phyloP scores from a whole-genome alignment of 2,329 filamentous ascomycete genomes.

The Parascedosporium putredinis region DNA sequence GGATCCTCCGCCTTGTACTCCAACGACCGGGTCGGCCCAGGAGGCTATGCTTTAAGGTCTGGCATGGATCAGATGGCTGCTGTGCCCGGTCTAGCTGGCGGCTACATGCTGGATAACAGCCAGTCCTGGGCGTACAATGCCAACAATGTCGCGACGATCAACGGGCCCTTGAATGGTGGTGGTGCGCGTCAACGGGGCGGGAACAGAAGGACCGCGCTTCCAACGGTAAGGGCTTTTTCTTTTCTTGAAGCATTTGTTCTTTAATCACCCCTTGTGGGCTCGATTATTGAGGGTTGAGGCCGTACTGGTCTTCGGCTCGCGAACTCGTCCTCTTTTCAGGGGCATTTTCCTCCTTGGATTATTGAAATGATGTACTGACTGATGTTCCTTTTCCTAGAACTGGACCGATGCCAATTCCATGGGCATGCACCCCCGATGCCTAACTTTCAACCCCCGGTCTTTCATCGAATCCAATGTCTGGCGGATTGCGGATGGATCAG shows the following conservation, averaged over 20 bases:
- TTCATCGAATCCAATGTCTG: slow-evolving; percentile 25
- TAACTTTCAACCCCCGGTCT: slow-evolving; percentile 22
- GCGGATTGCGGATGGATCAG: slow-evolving; percentile 31
- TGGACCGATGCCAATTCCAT: slow-evolving; percentile 36
- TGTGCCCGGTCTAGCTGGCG: slow-evolving; percentile 23
- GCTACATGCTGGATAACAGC: slow-evolving; percentile 54
- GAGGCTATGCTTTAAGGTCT: slow-evolving; percentile 45
- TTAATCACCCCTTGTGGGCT: no score
- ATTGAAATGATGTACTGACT: no score
- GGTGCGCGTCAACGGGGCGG: slow-evolving; percentile 41
- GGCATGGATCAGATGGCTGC: slow-evolving; percentile 39
- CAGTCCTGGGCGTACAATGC: slow-evolving; percentile 65
- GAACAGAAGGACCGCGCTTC: slow-evolving; percentile 52
- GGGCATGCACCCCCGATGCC: slow-evolving; percentile 29
- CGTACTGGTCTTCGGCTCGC: no score
- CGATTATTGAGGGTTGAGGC: no score
- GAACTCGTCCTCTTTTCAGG: no score
- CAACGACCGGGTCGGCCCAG: slow-evolving; percentile 50
- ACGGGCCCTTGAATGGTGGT: slow-evolving; percentile 55
- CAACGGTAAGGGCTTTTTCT: slow-evolving; percentile 50
- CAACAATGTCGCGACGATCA: slow-evolving; percentile 52
- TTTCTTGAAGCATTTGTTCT: background rate
- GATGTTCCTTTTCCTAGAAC: slow-evolving; percentile 27
- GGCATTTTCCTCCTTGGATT: slow-evolving; percentile 3
- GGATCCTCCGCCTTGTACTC: slow-evolving; percentile 55